Conservation (phyloP, 192 early-diverging fungal genomes). For the Rhizoclosmatium sp. region DNA sequence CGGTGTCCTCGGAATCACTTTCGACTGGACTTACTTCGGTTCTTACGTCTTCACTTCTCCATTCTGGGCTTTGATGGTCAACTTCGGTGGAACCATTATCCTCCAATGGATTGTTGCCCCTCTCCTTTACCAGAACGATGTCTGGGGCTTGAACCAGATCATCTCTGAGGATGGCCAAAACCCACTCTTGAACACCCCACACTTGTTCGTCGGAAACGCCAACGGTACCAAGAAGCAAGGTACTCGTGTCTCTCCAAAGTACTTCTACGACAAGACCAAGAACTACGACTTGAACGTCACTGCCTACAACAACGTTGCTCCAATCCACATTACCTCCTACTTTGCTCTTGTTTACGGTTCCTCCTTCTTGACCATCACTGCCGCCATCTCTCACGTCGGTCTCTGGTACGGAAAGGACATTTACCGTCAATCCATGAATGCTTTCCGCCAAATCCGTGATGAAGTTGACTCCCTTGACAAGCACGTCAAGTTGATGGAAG, state of each 20-base stretch:
- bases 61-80: conserved; percentile 21
- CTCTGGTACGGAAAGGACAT: conserved; percentile 52
- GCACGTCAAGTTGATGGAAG: conserved; percentile 41
- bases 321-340: conserved; percentile 32
- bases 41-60: conserved; percentile 16
- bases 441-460: conserved; percentile 21
- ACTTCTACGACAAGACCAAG: conserved; percentile 24
- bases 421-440: conserved; percentile 21
- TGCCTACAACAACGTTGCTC: conserved; percentile 35
- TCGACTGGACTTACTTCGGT: neutral
- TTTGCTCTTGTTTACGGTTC: conserved; percentile 41
- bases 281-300: conserved; percentile 38
- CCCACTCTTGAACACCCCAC: conserved; percentile 17
- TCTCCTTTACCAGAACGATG: conserved; percentile 2
- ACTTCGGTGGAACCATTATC: conserved; percentile 19
- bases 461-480: conserved; percentile 55
- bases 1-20: neutral
- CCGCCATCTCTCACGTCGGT: conserved; percentile 64
- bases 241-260: conserved; percentile 9
- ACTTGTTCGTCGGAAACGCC: conserved; percentile 28
- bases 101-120: conserved; percentile 4
- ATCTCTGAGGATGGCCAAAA: conserved; percentile 12
- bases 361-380: conserved; percentile 60
- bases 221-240: conserved; percentile 5
- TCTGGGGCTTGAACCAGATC: conserved; percentile 6